A percentile compares a stretch with the other conserved stretches of the same genome.
Conservation (phyloP, 2,329 filamentous ascomycete genomes). For the Cercospora beticola region DNA sequence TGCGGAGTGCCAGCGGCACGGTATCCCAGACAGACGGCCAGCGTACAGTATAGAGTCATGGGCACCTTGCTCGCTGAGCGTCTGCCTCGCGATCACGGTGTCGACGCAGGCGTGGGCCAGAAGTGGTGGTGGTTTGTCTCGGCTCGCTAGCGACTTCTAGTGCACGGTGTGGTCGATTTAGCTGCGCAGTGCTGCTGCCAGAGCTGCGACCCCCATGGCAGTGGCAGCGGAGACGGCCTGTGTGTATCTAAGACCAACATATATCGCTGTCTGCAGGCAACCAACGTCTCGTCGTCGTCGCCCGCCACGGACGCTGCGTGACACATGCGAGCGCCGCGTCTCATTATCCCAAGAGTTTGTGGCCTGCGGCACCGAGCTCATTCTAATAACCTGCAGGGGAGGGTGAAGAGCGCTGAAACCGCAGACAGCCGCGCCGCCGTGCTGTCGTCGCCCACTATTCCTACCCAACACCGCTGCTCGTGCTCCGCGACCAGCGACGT, state of each 20-base stretch:
- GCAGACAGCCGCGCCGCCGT: conserved; percentile 2
- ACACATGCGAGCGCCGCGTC: conserved; percentile 1
- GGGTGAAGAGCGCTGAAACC: conserved; percentile 6
- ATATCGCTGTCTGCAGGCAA: neutral
- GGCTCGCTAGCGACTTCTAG: neutral
- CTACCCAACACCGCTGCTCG: conserved; percentile 8
- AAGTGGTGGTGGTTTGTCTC: neutral
- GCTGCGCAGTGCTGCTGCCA: conserved; percentile 1
- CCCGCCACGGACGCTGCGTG: neutral
- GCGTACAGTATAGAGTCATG: neutral
- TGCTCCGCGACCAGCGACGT: conserved; percentile 5
- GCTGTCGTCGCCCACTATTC: neutral
- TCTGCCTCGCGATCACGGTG: neutral
- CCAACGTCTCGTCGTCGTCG: neutral
- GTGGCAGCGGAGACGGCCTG: neutral
- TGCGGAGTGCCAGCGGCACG: conserved; percentile 4
- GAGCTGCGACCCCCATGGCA: neutral
- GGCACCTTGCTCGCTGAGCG: neutral
- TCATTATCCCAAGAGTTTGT: conserved; percentile 6
- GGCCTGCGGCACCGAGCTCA: conserved; percentile 5
- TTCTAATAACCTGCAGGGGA: conserved; percentile 4
- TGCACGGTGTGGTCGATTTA: neutral
- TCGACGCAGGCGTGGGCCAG: neutral
- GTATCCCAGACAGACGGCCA: neutral
- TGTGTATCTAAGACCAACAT: neutral